phyloP scores from a whole-genome alignment of 1,284 basidiomycete species.

The Malassezia equina region DNA sequence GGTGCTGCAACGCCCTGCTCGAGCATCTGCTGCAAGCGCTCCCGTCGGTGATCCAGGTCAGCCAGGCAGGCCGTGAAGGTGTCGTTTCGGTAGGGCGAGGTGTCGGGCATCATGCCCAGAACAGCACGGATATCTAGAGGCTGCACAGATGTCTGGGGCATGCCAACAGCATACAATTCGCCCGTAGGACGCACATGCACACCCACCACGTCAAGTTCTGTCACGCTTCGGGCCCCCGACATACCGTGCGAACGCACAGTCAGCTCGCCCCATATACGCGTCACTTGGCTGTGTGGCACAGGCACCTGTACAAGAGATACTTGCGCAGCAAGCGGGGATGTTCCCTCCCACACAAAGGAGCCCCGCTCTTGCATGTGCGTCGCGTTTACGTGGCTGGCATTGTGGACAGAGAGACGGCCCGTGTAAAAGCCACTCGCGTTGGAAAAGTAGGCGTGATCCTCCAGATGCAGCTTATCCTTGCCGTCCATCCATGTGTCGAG shows the following conservation, averaged over 20 bases:
- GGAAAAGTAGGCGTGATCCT: neutral
- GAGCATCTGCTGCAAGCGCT: slow-evolving; percentile 2
- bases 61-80: slow-evolving; percentile 6
- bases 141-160: neutral
- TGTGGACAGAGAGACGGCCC: slow-evolving; percentile 1
- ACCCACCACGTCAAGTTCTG: slow-evolving; percentile 3
- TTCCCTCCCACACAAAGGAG: neutral
- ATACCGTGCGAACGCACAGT: neutral
- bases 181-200: neutral
- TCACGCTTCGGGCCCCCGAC: neutral
- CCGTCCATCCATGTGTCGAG: neutral
- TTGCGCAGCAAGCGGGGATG: neutral
- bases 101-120: slow-evolving; percentile 6
- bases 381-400: neutral
- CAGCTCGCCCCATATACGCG: slow-evolving; percentile 4
- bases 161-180: slow-evolving; percentile 1
- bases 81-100: neutral
- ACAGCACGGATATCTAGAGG: slow-evolving; percentile 5
- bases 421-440: slow-evolving; percentile 13
- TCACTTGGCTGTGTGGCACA: neutral
- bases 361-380: slow-evolving; percentile 3
- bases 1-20: neutral
- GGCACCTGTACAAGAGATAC: neutral
- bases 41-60: slow-evolving; percentile 5
- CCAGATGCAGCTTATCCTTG: neutral